phyloP scores from a whole-genome alignment of 2,329 filamentous ascomycete species.

The Xylaria sp. region DNA sequence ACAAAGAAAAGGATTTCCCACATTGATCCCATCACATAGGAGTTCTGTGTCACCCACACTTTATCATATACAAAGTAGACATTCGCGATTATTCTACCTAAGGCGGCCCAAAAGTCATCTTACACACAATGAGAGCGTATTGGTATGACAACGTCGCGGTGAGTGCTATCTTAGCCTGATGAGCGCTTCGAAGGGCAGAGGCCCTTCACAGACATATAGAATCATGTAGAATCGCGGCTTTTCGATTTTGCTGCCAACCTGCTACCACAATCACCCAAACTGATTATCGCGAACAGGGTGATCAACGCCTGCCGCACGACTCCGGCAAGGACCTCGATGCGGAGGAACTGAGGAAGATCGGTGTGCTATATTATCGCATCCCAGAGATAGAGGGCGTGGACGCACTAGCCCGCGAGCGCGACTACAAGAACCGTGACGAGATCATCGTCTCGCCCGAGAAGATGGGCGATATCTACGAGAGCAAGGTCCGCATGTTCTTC shows the following conservation, averaged over 20 bases:
- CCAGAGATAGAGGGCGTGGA: constrained; percentile 74
- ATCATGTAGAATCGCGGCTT: background rate
- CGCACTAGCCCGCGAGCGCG: constrained; percentile 75
- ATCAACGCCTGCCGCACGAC: constrained; percentile 92
- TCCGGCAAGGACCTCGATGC: constrained; percentile 75
- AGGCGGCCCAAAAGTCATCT: background rate
- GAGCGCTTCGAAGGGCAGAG: constrained; percentile 7
- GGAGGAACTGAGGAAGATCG: constrained; percentile 75
- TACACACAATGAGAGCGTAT: constrained; percentile 64
- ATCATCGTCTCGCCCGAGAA: constrained; percentile 86
- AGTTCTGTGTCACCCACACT: background rate
- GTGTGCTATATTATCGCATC: constrained; percentile 81
- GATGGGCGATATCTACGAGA: constrained; percentile 89
- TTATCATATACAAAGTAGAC: background rate
- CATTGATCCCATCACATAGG: background rate
- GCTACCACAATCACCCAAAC: background rate
- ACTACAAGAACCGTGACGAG: constrained; percentile 95
- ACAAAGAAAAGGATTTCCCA: background rate
- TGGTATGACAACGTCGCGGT: constrained; percentile 60
- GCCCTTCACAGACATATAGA: constrained; percentile 11
- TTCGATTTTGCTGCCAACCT: background rate
- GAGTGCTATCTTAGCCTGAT: constrained; percentile 15
- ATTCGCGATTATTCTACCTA: background rate
- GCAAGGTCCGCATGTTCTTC: constrained; percentile 95
- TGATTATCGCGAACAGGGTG: constrained; percentile 68